Evolutionary conservation across 2,329 filamentous ascomycete genomes (phyloP).

Genomic region (Rhexocercosporidium sp.): DNA sequence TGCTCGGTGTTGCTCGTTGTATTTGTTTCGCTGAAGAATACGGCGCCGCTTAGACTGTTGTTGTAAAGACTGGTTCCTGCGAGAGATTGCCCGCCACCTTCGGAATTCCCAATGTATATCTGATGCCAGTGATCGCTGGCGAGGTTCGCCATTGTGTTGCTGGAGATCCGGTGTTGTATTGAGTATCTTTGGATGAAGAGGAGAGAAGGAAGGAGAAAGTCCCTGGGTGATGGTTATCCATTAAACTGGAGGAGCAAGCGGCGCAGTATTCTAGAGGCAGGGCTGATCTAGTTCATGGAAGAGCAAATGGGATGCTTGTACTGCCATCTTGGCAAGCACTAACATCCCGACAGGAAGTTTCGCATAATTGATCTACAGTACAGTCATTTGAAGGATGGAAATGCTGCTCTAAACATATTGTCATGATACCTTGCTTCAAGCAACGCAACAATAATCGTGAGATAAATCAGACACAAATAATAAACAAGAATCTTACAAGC

Average conservation of each 20-base stretch:
- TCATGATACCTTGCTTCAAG: neutral
- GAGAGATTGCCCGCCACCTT: slow-evolving; percentile 2
- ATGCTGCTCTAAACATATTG: neutral
- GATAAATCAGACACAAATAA: neutral
- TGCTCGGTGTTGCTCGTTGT: slow-evolving; percentile 12
- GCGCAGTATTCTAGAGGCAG: neutral
- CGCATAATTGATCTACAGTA: neutral
- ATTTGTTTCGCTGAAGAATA: slow-evolving; percentile 23
- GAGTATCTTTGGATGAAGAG: neutral
- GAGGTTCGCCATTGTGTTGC: slow-evolving; percentile 9
- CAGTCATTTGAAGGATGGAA: neutral
- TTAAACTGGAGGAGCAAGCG: neutral
- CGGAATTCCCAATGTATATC: neutral
- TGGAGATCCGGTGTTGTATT: neutral
- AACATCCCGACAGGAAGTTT: neutral
- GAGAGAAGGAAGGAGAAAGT: neutral
- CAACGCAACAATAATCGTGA: neutral
- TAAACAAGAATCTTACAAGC: neutral
- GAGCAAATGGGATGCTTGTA: neutral
- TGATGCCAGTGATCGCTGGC: slow-evolving; percentile 11
- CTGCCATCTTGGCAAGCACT: neutral
- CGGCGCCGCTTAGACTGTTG: slow-evolving; percentile 9
- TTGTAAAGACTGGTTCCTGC: slow-evolving; percentile 13
- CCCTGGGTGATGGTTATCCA: neutral
- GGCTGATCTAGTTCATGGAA: neutral